Percentiles rank a stretch among this genome's conserved stretches.
Conservation (phyloP, 116 monocot genomes). For the Dioscorea cayenensis region DNA sequence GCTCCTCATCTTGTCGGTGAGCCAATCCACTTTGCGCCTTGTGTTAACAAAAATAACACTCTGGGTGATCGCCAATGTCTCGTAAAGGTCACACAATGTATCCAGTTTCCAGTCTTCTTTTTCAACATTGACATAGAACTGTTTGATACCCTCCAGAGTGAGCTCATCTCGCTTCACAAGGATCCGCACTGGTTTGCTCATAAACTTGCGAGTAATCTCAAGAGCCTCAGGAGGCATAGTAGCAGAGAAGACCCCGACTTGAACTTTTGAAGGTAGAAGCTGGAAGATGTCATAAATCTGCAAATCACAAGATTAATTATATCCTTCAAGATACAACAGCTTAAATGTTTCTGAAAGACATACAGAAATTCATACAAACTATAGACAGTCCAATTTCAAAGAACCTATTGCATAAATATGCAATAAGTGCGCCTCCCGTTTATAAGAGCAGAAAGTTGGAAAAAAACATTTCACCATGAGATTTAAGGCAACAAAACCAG, state of each 20-base stretch:
- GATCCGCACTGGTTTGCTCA: conserved; percentile 39
- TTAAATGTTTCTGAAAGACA: no score
- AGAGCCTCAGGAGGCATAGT: conserved; percentile 42
- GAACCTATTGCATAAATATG: background rate
- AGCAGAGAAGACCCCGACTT: conserved; percentile 32
- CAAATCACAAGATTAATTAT: background rate
- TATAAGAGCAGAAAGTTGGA: no score
- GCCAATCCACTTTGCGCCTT: conserved; percentile 50
- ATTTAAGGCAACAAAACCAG: no score
- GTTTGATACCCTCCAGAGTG: conserved; percentile 33
- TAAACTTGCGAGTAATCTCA: conserved; percentile 37
- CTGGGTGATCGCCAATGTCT: conserved; percentile 45
- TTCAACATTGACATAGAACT: conserved; percentile 30
- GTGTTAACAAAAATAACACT: conserved; percentile 51
- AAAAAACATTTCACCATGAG: no score
- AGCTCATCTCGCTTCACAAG: conserved; percentile 47
- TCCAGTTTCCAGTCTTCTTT: conserved; percentile 44
- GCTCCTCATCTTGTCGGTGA: conserved; percentile 44
- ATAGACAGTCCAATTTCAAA: background rate
- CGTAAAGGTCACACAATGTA: conserved; percentile 33
- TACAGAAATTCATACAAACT: background rate
- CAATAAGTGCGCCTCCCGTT: background rate
- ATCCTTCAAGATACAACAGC: no score
- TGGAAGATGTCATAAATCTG: conserved; percentile 37
- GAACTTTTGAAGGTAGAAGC: conserved; percentile 29